Percentiles rank a stretch among this genome's conserved stretches.
phyloP scores from a whole-genome alignment of 2,329 filamentous ascomycete genomes.

The Diatrype stigma region DNA sequence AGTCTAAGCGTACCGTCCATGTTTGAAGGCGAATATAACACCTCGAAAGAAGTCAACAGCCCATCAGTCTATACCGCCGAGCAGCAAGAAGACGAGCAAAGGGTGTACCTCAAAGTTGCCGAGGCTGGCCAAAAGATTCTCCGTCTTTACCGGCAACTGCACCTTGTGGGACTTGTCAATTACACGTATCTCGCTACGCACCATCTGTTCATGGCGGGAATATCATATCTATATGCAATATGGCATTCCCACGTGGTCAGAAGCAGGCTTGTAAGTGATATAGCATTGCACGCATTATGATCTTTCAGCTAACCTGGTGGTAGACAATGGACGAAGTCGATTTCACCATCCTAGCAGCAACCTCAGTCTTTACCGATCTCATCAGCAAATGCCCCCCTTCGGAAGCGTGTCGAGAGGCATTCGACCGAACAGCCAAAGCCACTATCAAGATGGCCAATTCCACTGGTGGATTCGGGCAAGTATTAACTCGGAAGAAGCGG shows the following conservation, averaged over 20 bases:
- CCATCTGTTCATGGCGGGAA: constrained; percentile 94
- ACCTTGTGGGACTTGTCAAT: constrained; percentile 84
- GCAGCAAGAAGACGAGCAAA: constrained; percentile 76
- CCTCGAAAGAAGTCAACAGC: constrained; percentile 60
- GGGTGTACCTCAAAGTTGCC: constrained; percentile 90
- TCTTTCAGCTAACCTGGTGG: constrained; percentile 20
- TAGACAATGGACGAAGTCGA: constrained; percentile 93
- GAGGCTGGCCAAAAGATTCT: constrained; percentile 92
- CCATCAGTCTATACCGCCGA: constrained; percentile 60
- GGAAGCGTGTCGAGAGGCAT: constrained; percentile 90
- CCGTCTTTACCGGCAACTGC: constrained; percentile 83
- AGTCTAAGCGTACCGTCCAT: constrained; percentile 81
- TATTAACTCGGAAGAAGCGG: constrained; percentile 26
- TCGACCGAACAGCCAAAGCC: constrained; percentile 90
- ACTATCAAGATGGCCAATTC: constrained; percentile 93
- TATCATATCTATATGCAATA: constrained; percentile 94
- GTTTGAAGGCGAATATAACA: constrained; percentile 73
- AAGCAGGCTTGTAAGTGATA: constrained; percentile 69
- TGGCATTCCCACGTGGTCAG: constrained; percentile 93
- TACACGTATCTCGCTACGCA: constrained; percentile 95
- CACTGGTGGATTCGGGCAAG: constrained; percentile 71
- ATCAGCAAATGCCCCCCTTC: constrained; percentile 94
- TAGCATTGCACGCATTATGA: constrained; percentile 5
- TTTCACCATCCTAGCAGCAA: constrained; percentile 89
- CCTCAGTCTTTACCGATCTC: constrained; percentile 85